Conservation (phyloP, 1,139 yeast genomes). For the Geotrichum aggregatum region DNA sequence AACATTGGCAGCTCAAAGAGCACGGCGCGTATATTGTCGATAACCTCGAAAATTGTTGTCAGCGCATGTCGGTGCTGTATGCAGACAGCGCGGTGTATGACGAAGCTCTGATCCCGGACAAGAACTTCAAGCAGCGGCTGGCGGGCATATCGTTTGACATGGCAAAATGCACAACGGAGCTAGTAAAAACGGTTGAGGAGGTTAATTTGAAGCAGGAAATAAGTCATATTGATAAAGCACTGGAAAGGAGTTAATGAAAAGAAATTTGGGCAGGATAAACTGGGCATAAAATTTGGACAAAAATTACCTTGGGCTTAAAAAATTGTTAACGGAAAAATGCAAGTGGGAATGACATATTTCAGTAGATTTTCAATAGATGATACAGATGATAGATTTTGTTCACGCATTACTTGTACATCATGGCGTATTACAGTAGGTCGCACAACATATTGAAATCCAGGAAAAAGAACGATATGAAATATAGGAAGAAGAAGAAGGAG, state of each 20-base stretch:
- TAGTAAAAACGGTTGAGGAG: conserved; percentile 92
- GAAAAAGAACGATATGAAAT: too few relatives aligned
- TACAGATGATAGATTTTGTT: too few relatives aligned
- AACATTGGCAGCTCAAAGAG: conserved; percentile 69
- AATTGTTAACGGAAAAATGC: neutral
- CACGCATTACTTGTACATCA: too few relatives aligned
- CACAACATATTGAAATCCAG: too few relatives aligned
- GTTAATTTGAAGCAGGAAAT: conserved; percentile 83
- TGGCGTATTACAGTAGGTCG: too few relatives aligned
- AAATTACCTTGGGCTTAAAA: neutral
- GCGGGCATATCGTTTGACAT: conserved; percentile 96
- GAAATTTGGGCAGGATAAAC: neutral
- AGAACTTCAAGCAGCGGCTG: conserved; percentile 83
- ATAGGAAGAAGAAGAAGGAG: too few relatives aligned
- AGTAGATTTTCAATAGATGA: too few relatives aligned
- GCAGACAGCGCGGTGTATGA: conserved; percentile 28
- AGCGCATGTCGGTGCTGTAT: conserved; percentile 50
- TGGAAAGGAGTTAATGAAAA: neutral
- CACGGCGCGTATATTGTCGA: conserved; percentile 91
- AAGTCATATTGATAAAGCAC: conserved; percentile 34
- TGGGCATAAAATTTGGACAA: neutral
- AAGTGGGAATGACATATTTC: too few relatives aligned
- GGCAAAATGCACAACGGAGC: conserved; percentile 91
- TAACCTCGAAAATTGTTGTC: conserved; percentile 77
- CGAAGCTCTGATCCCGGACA: conserved; percentile 61